Evolutionary conservation across 306 rosid genomes (phyloP), one percentile per base, ranked within the genome.

Genomic region (Macrotyloma uniflorum): DNA sequence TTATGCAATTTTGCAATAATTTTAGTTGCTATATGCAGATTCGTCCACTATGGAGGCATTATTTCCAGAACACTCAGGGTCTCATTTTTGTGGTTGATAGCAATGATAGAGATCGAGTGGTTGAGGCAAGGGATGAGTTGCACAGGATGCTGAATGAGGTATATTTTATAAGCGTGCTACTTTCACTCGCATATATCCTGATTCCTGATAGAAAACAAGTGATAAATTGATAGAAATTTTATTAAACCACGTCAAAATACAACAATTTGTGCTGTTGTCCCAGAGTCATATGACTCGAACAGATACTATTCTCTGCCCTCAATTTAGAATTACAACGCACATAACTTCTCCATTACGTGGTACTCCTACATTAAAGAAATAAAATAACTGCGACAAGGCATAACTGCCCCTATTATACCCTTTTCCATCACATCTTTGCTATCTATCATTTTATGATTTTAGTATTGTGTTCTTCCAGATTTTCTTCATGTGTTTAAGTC

Each of bases 141-240:
- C 98, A 94, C 86, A 83, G 98, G 82, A 94, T 94, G 98, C 86
- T 94, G 91, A 94, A 94, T 79, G 98, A 92, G 97, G 98, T 90
- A 89, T 58, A 24, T 58, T 64, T 35, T 51, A 45, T 22, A 18
- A 70, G 35, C 8, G 6, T 46, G 30, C 53, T 22, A 15, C 65
- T 45, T 51, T n/a, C 9, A 18, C 8, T 35, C 69, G 35, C 47
- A 26, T 28, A 35, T 33, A 18, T 64, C 70, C 2, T 11, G 42
- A 61, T 61, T 64, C 49, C 8, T 36, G 23, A 61, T 61, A 61
- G 33, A 55, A 33, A 22, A 61, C 43, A 23, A 3, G 14, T 30
- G 42, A 13, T 58, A 59, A 59, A 26, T 59, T 28, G 23, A 61
- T 57, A 12, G 18, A 13, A 24, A 57, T 57, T 57, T 57, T 24